phyloP scores from a whole-genome alignment of 345 rosid genomes.

The Eucalyptus decipiens region DNA sequence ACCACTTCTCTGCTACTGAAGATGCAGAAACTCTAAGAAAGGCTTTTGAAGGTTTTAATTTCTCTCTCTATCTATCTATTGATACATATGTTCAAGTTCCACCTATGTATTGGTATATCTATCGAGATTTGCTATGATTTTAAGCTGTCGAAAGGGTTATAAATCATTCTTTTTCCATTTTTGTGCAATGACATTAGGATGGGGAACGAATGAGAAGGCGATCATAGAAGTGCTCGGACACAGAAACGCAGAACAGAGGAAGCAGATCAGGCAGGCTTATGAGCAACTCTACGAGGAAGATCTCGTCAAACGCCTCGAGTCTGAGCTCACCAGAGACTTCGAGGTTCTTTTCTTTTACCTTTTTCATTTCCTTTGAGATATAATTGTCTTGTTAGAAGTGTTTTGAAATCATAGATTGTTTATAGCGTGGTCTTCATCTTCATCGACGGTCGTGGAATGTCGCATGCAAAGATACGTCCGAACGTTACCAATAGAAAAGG shows the following conservation, averaged over 20 bases:
- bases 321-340: conserved; percentile 45
- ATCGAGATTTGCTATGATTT: background rate
- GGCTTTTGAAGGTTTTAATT: conserved; percentile 20
- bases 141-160: background rate
- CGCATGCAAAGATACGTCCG: background rate
- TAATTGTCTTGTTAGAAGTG: background rate
- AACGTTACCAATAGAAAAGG: background rate
- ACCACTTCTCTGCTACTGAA: conserved; percentile 9
- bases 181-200: conserved; percentile 7
- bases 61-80: background rate
- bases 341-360: background rate
- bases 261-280: conserved; percentile 37
- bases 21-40: conserved; percentile 33
- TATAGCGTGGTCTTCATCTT: background rate
- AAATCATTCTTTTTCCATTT: background rate
- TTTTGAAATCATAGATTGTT: background rate
- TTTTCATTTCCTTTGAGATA: background rate
- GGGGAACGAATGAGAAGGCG: conserved; percentile 45
- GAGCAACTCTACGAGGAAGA: conserved; percentile 25
- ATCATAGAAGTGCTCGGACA: conserved; percentile 35
- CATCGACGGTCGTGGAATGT: background rate
- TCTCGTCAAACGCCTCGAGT: conserved; percentile 43
- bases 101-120: background rate
- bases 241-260: conserved; percentile 42
- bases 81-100: background rate